A percentile compares a stretch with the other conserved stretches of the same genome.
These are phyloP conservation scores for Botrytis porri DNA, from an alignment of 2,329 filamentous ascomycete species.

Conservation along the genomic window DNA sequence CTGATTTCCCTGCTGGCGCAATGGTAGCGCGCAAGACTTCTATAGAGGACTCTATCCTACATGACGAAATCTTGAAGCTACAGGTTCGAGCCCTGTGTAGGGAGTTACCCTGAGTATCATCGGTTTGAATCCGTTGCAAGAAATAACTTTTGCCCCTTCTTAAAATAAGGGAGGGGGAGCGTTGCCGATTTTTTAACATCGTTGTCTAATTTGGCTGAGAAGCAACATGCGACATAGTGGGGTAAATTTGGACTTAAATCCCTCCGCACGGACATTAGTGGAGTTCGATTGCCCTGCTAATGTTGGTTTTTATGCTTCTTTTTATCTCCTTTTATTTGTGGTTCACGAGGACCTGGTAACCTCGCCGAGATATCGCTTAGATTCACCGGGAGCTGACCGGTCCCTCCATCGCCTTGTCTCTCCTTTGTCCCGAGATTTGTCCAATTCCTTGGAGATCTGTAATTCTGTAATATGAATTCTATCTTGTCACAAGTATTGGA, in stretches of 20 bases:
- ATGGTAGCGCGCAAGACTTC: slow-evolving; percentile 21
- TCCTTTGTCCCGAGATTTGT: not conserved
- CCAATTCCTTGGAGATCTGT: not conserved
- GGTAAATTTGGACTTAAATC: not conserved
- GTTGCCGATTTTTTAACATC: not conserved
- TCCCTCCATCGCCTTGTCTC: not conserved
- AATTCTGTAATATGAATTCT: not conserved
- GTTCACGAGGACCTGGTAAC: not conserved
- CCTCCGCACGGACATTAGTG: not conserved
- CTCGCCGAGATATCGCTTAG: not conserved
- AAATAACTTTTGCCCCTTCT: not conserved
- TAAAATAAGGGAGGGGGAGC: not conserved
- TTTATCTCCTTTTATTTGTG: not conserved
- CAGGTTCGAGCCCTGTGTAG: slow-evolving; percentile 3
- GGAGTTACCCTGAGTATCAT: not conserved
- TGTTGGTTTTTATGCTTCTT: not conserved
- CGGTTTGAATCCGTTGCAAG: not conserved
- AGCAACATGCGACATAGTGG: not conserved
- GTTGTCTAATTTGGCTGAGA: not conserved
- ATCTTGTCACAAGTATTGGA: not conserved
- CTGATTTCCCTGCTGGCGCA: slow-evolving; percentile 17
- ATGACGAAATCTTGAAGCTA: too few relatives aligned
- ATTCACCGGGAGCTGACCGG: not conserved
- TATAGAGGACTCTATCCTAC: too few relatives aligned
- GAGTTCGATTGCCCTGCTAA: not conserved